Conservation (phyloP, 352 stramenopile genomes). For the Pythium graminicola region DNA sequence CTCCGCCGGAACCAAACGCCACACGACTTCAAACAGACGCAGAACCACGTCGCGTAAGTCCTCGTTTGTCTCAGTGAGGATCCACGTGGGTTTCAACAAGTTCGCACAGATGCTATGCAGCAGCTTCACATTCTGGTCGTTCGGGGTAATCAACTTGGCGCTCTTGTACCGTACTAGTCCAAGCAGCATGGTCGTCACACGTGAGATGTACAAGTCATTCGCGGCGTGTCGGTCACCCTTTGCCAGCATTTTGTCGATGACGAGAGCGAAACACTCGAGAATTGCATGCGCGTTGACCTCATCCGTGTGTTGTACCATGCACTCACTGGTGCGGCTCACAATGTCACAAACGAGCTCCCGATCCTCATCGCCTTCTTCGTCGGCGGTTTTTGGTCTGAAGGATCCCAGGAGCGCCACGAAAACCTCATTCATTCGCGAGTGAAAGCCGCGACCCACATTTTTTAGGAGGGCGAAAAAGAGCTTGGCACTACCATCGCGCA, state of each 20-base stretch:
- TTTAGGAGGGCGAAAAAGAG: conserved; percentile 78
- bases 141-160: conserved; percentile 40
- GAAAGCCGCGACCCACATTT: conserved; percentile 81
- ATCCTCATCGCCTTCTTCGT: conserved; percentile 16
- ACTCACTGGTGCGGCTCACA: conserved; percentile 52
- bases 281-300: conserved; percentile 51
- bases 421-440: conserved; percentile 79
- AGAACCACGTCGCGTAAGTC: conserved; percentile 41
- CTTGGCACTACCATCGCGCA: conserved; percentile 82
- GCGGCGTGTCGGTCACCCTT: conserved; percentile 27
- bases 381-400: conserved; percentile 48
- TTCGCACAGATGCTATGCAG: conserved; percentile 42
- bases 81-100: conserved; percentile 37
- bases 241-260: conserved; percentile 46
- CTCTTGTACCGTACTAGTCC: conserved; percentile 51
- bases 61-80: conserved; percentile 35
- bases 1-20: conserved; percentile 51
- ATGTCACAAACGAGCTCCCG: conserved; percentile 56
- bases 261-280: conserved; percentile 56
- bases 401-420: conserved; percentile 63
- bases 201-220: conserved; percentile 60
- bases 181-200: conserved; percentile 51
- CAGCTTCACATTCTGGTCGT: conserved; percentile 28
- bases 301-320: conserved; percentile 77
- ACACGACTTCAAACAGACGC: conserved; percentile 51